Percentiles rank a stretch among this genome's conserved stretches.
Conservation (phyloP, 2,329 filamentous ascomycete species). For the Aspergillus fijiensis region DNA sequence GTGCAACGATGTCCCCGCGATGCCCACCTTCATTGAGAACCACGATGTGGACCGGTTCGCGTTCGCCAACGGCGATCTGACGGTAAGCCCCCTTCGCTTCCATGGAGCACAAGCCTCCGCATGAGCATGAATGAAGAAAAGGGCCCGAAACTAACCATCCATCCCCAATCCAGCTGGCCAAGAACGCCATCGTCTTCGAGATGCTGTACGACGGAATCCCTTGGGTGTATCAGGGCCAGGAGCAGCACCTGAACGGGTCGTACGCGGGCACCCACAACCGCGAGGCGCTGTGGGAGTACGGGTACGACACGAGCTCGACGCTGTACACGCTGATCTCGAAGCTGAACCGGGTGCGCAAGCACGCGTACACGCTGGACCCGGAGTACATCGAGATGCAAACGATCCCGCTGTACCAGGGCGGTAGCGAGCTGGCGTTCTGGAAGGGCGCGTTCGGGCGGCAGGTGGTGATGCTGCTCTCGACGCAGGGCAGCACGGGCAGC, state of each 20-base stretch:
- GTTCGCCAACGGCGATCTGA: constrained; percentile 52
- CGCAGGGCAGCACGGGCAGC: constrained; percentile 36
- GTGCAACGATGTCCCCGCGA: constrained; percentile 44
- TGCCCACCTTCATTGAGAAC: constrained; percentile 59
- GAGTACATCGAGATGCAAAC: constrained; percentile 42
- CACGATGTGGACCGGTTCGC: constrained; percentile 59
- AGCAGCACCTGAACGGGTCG: constrained; percentile 58
- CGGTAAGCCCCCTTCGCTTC: constrained; percentile 7
- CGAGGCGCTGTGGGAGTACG: constrained; percentile 57
- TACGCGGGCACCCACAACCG: constrained; percentile 48
- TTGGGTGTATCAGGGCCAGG: constrained; percentile 65
- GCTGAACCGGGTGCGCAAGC: constrained; percentile 46
- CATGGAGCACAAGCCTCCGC: not conserved
- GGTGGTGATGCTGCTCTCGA: constrained; percentile 47
- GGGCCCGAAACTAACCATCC: not conserved
- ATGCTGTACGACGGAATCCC: constrained; percentile 62
- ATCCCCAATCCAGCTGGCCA: constrained; percentile 44
- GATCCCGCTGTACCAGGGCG: constrained; percentile 42
- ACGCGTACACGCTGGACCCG: constrained; percentile 35
- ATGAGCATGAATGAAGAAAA: no score
- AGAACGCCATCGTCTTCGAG: constrained; percentile 63
- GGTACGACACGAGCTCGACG: constrained; percentile 43
- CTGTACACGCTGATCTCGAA: constrained; percentile 42
- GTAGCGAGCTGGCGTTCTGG: constrained; percentile 45
- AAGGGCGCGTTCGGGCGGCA: constrained; percentile 46